Percentiles rank a stretch among this genome's conserved stretches.
Evolutionary conservation across 139 green algal genomes (phyloP).

Genomic region (Micractinium sp.): DNA sequence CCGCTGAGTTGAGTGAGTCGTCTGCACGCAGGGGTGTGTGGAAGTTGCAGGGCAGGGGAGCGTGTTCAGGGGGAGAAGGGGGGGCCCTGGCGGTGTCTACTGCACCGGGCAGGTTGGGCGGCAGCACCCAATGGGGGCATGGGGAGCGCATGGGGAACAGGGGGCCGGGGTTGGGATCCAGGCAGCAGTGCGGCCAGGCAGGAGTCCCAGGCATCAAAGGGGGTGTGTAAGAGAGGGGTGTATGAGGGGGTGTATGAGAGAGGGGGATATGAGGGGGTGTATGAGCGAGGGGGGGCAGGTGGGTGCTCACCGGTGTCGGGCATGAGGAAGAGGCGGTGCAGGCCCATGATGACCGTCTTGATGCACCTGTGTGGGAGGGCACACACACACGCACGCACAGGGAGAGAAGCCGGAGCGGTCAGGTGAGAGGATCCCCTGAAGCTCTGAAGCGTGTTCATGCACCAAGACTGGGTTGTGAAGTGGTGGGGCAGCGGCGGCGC

Average conservation of each 20-base stretch:
- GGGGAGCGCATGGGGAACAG: no score
- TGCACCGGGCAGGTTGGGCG: no score
- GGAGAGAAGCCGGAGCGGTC: no score
- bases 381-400: not conserved
- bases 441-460: no score
- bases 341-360: slow-evolving; percentile 18
- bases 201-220: not conserved
- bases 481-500: no score
- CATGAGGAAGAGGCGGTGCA: slow-evolving; percentile 33
- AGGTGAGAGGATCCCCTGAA: no score
- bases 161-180: no score
- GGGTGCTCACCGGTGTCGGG: slow-evolving; percentile 6
- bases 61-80: not conserved
- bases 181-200: not conserved
- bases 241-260: not conserved
- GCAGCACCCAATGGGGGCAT: not conserved
- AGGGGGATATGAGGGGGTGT: no score
- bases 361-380: not conserved
- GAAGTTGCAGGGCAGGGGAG: not conserved
- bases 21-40: not conserved
- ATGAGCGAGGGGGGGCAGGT: not conserved
- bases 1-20: not conserved
- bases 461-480: no score
- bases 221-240: not conserved
- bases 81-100: not conserved